Percentiles rank a stretch among this genome's conserved stretches.
Conservation (phyloP, 208 protist genomes). For the Strigomonas oncopelti region DNA sequence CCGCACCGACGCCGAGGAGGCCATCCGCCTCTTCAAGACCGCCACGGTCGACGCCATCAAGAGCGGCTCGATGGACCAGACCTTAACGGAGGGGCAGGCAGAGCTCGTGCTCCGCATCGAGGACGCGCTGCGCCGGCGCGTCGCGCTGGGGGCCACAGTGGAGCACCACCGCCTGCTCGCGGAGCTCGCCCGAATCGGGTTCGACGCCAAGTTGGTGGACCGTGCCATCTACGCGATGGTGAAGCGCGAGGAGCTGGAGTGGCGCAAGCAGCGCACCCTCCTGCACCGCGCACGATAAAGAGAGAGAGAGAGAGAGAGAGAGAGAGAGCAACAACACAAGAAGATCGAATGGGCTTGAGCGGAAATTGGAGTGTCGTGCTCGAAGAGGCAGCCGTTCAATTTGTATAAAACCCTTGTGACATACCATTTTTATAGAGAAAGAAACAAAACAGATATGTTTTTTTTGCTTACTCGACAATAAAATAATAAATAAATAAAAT, state of each 20-base stretch:
- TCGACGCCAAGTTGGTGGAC: constrained; percentile 81
- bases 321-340: too few species aligned
- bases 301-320: too few species aligned
- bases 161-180: constrained; percentile 75
- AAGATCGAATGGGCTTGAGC: too few species aligned
- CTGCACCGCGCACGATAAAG: constrained; percentile 66
- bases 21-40: constrained; percentile 93
- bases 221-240: constrained; percentile 87
- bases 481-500: not conserved
- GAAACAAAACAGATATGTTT: too few species aligned
- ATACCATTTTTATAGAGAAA: constrained; percentile 3
- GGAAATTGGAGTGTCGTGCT: too few species aligned
- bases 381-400: too few species aligned
- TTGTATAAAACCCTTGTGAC: not conserved
- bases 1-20: constrained; percentile 91
- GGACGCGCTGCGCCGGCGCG: constrained; percentile 75
- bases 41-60: constrained; percentile 94
- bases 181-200: constrained; percentile 81
- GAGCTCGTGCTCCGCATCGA: constrained; percentile 81
- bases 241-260: constrained; percentile 83
- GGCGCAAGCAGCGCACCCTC: constrained; percentile 85
- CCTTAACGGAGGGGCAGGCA: constrained; percentile 79
- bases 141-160: constrained; percentile 81
- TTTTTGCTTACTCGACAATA: too few species aligned
- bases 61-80: constrained; percentile 71